Evolutionary conservation across 495 filamentous ascomycete species (phyloP).

Genomic region (Neurospora tetrasperma): DNA sequence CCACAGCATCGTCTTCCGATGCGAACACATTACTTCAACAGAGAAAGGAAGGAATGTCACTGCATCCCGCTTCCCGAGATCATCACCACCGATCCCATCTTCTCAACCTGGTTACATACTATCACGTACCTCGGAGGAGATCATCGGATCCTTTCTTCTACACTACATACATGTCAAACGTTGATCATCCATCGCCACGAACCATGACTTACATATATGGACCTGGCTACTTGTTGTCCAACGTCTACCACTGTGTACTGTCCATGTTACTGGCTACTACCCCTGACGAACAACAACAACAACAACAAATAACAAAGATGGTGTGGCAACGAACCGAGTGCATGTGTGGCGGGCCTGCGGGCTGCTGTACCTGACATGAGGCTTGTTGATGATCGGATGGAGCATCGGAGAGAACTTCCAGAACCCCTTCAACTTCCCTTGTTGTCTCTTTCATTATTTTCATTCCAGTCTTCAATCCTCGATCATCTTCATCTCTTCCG

Average conservation of each 20-base stretch:
- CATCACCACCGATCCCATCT: neutral
- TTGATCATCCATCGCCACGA: neutral
- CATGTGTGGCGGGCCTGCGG: neutral
- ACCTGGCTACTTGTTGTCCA: neutral
- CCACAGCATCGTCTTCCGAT: neutral
- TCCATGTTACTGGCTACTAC: neutral
- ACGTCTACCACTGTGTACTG: neutral
- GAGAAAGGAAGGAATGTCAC: neutral
- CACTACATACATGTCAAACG: neutral
- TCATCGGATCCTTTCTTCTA: neutral
- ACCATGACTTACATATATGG: neutral
- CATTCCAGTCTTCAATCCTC: neutral
- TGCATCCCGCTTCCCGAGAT: neutral
- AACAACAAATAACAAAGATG: neutral
- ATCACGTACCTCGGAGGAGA: neutral
- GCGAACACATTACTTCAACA: neutral
- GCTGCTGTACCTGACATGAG: neutral
- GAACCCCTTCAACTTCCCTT: neutral
- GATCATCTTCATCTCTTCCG: neutral
- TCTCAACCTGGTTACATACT: neutral
- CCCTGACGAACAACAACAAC: neutral
- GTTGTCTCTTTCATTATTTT: neutral
- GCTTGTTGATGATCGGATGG: neutral
- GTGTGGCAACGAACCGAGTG: neutral
- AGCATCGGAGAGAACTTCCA: neutral